Base-by-base conservation (phyloP, 306 rosid genomes). In the Vachellia pachyceras region DNA sequence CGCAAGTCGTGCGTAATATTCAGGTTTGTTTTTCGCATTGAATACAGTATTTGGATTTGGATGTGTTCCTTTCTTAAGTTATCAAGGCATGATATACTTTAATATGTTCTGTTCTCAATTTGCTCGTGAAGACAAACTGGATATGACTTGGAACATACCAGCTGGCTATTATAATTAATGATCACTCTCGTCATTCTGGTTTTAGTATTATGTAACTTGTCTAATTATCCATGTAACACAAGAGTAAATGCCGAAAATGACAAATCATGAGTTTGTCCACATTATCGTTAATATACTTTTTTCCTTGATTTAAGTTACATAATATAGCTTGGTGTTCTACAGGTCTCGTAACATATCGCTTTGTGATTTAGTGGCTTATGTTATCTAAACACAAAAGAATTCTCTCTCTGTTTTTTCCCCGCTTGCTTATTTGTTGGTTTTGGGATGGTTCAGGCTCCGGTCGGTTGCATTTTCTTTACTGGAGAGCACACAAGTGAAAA, bases 401-500 rank as follows among this genome's bases (percentile, higher is more conserved):
- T 13, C 12, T 6, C 14, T 44, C 6, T 70, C 33, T 29, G 1
- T 29, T 29, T 29, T 45, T 45, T 15, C 12, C 15, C 13, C 39
- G 7, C 25, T 44, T 14, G 63, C 12, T 61, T 61, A 61, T 77
- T 75, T 65, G 5, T 65, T 25, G 37, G 14, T 39, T 29, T 65
- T 39, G 58, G 41, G 54, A 49, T 39, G 78, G 45, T 74, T 68
- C 90, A 93, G 99, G 90, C 92, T 11, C 98, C 98, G 0, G 84
- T 95, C 5, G 99, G 97, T 58, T 92, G 89, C 67, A 85, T 95
- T 79, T 93, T 87, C 88, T 95, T 95, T 77, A 91, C 91, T 0
- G 98, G 98, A 7, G 99, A 95, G 86, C 99, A 95, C 85, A 93
- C 99, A 0, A 93, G 97, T 65, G 98, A 91, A 83, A 90, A 78